Evolutionary conservation across 768 basidiomycete genomes (phyloP).

Genomic region (Polyporus arcularius): DNA sequence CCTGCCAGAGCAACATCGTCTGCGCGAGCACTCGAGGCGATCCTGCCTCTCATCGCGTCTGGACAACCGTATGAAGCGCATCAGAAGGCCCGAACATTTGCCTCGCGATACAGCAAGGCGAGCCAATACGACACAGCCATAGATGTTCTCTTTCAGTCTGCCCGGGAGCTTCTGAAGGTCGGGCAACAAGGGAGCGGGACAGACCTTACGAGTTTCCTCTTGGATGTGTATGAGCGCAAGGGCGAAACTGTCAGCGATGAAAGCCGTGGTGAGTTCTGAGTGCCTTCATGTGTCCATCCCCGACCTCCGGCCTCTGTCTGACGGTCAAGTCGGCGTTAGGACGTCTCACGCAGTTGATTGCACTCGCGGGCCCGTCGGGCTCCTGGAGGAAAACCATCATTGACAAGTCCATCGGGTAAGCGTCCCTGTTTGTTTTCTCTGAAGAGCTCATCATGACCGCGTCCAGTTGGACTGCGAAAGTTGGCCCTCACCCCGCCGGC

Average conservation of each 20-base stretch:
- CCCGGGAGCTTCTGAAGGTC: constrained; percentile 84
- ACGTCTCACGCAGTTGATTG: constrained; percentile 88
- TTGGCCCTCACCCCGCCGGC: constrained; percentile 78
- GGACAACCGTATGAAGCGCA: constrained; percentile 90
- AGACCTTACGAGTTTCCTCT: constrained; percentile 77
- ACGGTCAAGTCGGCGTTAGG: constrained; percentile 45
- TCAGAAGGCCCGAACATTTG: constrained; percentile 95
- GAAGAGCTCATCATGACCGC: constrained; percentile 8
- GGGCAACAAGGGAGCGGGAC: constrained; percentile 89
- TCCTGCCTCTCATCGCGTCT: constrained; percentile 67
- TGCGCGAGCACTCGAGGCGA: constrained; percentile 70
- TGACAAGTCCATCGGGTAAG: constrained; percentile 81
- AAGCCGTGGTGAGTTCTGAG: constrained; percentile 67
- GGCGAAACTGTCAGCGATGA: constrained; percentile 74
- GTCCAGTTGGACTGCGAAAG: constrained; percentile 81
- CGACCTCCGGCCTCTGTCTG: neutral
- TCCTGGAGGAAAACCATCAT: constrained; percentile 91
- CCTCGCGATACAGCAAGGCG: constrained; percentile 82
- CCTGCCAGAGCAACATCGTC: constrained; percentile 40
- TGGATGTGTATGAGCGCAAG: constrained; percentile 82
- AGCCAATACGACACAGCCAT: constrained; percentile 83
- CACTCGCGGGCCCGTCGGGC: constrained; percentile 75
- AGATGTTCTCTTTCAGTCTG: constrained; percentile 90
- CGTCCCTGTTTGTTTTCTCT: constrained; percentile 18
- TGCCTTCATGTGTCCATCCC: constrained; percentile 7